Conservation (phyloP, 495 filamentous ascomycete species). For the Cercophora samala region DNA sequence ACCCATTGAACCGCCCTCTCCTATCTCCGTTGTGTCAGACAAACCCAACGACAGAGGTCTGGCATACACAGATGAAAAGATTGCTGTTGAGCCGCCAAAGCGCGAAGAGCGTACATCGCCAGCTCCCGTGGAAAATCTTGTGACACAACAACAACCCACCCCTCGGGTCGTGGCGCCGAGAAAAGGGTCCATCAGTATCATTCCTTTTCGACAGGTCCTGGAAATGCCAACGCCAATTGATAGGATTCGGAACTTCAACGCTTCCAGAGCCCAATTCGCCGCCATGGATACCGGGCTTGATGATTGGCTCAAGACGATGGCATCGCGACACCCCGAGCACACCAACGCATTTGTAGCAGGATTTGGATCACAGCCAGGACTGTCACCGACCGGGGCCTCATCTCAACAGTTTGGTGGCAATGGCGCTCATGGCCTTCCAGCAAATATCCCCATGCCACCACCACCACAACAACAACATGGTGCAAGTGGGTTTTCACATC, state of each 20-base stretch:
- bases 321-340: slow-evolving; percentile 37
- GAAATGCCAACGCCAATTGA: slow-evolving; percentile 57
- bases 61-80: background rate
- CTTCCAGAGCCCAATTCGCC: slow-evolving; percentile 66
- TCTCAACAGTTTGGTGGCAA: slow-evolving; percentile 20
- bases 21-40: slow-evolving; percentile 2
- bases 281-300: slow-evolving; percentile 66
- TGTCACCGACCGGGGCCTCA: slow-evolving; percentile 37
- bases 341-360: slow-evolving; percentile 31
- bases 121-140: background rate
- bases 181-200: slow-evolving; percentile 38
- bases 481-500: slow-evolving; percentile 34
- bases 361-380: slow-evolving; percentile 28
- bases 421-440: slow-evolving; percentile 25
- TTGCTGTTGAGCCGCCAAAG: background rate
- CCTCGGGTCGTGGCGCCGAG: slow-evolving; percentile 8
- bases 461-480: slow-evolving; percentile 23
- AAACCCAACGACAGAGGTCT: background rate
- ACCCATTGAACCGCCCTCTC: slow-evolving; percentile 7
- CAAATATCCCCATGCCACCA: slow-evolving; percentile 28
- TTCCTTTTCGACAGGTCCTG: slow-evolving; percentile 70
- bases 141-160: background rate
- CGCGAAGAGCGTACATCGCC: background rate
- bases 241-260: slow-evolving; percentile 65
- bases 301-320: slow-evolving; percentile 63